Evolutionary conservation across 1,284 basidiomycete genomes (phyloP).

Genomic region (Tilletia caries): DNA sequence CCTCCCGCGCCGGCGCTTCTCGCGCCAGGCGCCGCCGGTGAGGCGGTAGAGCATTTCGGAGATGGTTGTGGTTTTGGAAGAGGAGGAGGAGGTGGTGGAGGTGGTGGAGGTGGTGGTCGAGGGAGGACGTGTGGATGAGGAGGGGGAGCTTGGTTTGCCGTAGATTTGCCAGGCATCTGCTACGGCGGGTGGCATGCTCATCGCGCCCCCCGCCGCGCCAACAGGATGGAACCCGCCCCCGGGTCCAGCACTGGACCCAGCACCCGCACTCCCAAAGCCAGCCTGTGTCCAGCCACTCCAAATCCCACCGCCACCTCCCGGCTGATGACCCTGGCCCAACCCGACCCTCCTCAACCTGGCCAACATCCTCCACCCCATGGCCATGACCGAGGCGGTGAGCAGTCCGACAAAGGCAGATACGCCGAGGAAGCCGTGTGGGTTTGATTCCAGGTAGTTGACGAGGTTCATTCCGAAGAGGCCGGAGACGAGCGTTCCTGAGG

Average conservation of each 20-base stretch:
- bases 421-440: conserved; percentile 35
- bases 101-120: not conserved
- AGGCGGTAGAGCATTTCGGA: not conserved
- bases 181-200: no score
- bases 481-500: conserved; percentile 84
- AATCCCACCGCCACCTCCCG: no score
- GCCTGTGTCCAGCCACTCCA: no score
- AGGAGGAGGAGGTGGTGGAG: not conserved
- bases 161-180: not conserved
- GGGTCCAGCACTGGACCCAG: no score
- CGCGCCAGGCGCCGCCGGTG: not conserved
- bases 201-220: no score
- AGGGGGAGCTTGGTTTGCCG: not conserved
- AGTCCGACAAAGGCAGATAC: conserved; percentile 27
- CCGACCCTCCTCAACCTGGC: conserved; percentile 4
- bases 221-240: no score
- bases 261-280: no score
- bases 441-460: conserved; percentile 33
- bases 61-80: not conserved
- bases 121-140: not conserved
- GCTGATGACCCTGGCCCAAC: not conserved
- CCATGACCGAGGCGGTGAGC: conserved; percentile 31
- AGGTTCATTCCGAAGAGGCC: conserved; percentile 91
- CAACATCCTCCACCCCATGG: conserved; percentile 15
- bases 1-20: not conserved